These are phyloP conservation scores for Penicillium paradoxum DNA, from an alignment of 495 filamentous ascomycete genomes.

Conservation along the genomic window DNA sequence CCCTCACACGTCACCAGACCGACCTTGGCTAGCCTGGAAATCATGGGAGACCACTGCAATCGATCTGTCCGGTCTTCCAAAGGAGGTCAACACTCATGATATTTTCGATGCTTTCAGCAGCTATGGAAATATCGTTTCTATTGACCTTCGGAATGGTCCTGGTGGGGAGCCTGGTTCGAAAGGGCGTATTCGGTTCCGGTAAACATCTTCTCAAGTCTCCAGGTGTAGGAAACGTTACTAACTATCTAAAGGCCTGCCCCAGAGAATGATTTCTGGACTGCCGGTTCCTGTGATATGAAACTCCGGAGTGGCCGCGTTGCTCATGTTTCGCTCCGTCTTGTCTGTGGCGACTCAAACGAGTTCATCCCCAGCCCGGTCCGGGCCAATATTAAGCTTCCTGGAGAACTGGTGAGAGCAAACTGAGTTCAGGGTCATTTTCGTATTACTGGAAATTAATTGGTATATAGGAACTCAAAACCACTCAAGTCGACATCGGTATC, in stretches of 20 bases:
- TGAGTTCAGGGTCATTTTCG: neutral
- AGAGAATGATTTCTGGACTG: conserved; percentile 34
- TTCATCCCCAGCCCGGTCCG: conserved; percentile 28
- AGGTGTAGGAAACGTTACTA: neutral
- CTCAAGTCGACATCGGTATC: conserved; percentile 32
- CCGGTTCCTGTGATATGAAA: conserved; percentile 21
- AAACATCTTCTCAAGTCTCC: conserved; percentile 1
- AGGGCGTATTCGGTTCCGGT: conserved; percentile 45
- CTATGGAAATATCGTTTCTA: conserved; percentile 38
- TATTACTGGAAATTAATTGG: neutral
- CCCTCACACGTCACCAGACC: too few relatives aligned
- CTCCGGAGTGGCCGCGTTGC: conserved; percentile 14
- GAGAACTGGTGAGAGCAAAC: conserved; percentile 27
- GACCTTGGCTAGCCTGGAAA: conserved; percentile 25
- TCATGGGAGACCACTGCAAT: conserved; percentile 37
- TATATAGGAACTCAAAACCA: conserved; percentile 25
- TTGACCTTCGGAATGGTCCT: conserved; percentile 41
- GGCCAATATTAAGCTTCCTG: conserved; percentile 22
- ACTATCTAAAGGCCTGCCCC: conserved; percentile 38
- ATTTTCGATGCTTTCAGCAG: conserved; percentile 37
- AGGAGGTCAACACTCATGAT: conserved; percentile 25
- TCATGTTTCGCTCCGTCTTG: neutral
- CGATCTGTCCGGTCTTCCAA: conserved; percentile 30
- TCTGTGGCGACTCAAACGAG: neutral
- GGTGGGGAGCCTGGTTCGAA: conserved; percentile 22